Evolutionary conservation across 1,139 yeast species (phyloP), one percentile per base, ranked within the genome.

Genomic region (Suhomyces panamericanus): DNA sequence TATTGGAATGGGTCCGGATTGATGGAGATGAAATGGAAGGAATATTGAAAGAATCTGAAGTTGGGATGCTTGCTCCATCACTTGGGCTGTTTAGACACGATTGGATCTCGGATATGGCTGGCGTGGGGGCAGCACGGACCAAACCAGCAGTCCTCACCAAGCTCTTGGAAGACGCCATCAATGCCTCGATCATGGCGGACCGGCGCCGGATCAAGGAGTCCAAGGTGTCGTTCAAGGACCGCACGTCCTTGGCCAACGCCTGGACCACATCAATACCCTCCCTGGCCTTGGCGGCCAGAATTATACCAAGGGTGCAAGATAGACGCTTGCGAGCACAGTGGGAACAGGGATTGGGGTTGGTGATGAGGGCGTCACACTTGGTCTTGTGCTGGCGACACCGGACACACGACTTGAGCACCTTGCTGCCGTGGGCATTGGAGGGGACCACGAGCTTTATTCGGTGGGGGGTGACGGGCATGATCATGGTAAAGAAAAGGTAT

Each of bases 331-430:
- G 79, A 12, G 67, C 52, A 59, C 89, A 83, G 26, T 78, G 75
- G 4, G 83, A 61, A 56, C 89, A 83, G 0, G 86, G 78, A 26
- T 63, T 57, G 2, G 88, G 87, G 36, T 70, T 63, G 20, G 79
- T 74, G 16, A 58, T 55, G 8, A 62, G 54, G 11, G 85, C 85
- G 56, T 83, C 84, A 62, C 88, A 83, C 53, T 75, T 79, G 20
- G 83, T 81, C 60, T 83, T 83, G 54, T 81, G 85, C 54, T 77
- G 78, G 37, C 88, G 70, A 59, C 89, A 83, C 35, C 85, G 64
- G 4, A 76, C 69, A 58, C 89, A 83, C 11, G 86, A 77, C 53
- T 81, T 80, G 47, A 83, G 66, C n/a, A 54, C 44, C 38, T 41
- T 59, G 49, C 38, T 45, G 16, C 61, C 59, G 17, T 20, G 24